Evolutionary conservation across 352 stramenopile genomes (phyloP).

Genomic region (Pythium phragmiticola): DNA sequence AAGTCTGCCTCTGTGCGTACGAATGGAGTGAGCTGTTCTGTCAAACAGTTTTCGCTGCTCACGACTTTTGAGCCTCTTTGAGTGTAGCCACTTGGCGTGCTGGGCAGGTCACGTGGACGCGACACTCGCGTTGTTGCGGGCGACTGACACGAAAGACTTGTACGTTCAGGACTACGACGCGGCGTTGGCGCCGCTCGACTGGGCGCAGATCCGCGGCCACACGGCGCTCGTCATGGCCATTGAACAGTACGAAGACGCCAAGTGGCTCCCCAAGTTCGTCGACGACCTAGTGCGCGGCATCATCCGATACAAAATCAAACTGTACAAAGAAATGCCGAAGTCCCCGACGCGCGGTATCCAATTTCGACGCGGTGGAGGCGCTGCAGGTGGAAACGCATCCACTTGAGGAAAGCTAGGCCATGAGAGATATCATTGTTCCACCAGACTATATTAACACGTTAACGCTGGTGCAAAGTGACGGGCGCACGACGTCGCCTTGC

Average conservation of each 20-base stretch:
- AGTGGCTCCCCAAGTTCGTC: slow-evolving; percentile 69
- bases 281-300: slow-evolving; percentile 70
- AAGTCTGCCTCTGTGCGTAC: slow-evolving; percentile 58
- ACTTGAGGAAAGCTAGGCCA: too few relatives aligned
- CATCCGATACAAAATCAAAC: slow-evolving; percentile 73
- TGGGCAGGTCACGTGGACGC: slow-evolving; percentile 65
- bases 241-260: slow-evolving; percentile 56
- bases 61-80: not conserved
- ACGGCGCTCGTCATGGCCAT: slow-evolving; percentile 48
- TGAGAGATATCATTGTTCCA: too few relatives aligned
- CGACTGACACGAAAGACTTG: slow-evolving; percentile 51
- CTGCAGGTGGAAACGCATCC: not conserved
- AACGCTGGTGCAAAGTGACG: not conserved
- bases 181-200: slow-evolving; percentile 54
- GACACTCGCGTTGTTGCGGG: slow-evolving; percentile 46
- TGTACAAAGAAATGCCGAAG: slow-evolving; percentile 47
- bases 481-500: too few relatives aligned
- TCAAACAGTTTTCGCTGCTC: not conserved
- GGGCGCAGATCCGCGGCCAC: slow-evolving; percentile 51
- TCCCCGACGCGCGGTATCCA: slow-evolving; percentile 19
- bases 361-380: slow-evolving; percentile 17
- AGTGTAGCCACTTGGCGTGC: slow-evolving; percentile 55
- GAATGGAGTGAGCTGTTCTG: not conserved
- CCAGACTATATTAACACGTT: not conserved
- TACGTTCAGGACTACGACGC: slow-evolving; percentile 71